Evolutionary conservation across 2,329 filamentous ascomycete genomes (phyloP).

Genomic region (Cladosporium halotolerans): DNA sequence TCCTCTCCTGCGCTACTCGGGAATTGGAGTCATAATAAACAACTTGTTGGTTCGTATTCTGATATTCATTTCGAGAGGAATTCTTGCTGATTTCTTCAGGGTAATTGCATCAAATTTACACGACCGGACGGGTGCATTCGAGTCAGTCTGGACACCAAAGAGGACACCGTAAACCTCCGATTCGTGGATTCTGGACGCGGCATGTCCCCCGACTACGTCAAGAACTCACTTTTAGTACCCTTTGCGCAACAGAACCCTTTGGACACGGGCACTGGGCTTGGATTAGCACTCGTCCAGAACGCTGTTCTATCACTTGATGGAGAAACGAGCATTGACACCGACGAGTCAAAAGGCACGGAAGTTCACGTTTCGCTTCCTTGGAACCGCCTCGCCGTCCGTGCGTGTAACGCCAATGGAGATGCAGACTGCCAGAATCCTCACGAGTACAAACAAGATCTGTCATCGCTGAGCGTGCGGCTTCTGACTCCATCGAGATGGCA

Average conservation of each 20-base stretch:
- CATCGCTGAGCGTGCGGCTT: conserved; percentile 10
- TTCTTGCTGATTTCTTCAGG: conserved; percentile 11
- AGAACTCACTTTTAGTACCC: conserved; percentile 53
- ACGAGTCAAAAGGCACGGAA: conserved; percentile 14
- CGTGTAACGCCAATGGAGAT: not conserved
- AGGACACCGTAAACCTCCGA: conserved; percentile 11
- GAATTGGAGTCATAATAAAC: conserved; percentile 5
- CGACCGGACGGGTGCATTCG: conserved; percentile 30
- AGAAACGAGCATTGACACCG: conserved; percentile 35
- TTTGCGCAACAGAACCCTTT: conserved; percentile 57
- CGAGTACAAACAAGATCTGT: conserved; percentile 15
- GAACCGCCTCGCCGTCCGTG: not conserved
- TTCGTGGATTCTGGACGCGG: conserved; percentile 59
- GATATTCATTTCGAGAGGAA: not conserved
- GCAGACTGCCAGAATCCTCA: not conserved
- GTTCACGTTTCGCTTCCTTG: conserved; percentile 10
- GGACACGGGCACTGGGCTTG: conserved; percentile 54
- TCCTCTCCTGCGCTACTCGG: not conserved
- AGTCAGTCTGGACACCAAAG: conserved; percentile 25
- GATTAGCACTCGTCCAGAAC: conserved; percentile 53
- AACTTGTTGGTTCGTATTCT: conserved; percentile 4
- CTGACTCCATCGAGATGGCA: conserved; percentile 6
- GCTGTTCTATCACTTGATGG: conserved; percentile 55
- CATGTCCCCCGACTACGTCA: conserved; percentile 55
- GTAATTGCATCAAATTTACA: conserved; percentile 41